Conservation (phyloP, 2,329 filamentous ascomycete species). For the Xylariales sp. region DNA sequence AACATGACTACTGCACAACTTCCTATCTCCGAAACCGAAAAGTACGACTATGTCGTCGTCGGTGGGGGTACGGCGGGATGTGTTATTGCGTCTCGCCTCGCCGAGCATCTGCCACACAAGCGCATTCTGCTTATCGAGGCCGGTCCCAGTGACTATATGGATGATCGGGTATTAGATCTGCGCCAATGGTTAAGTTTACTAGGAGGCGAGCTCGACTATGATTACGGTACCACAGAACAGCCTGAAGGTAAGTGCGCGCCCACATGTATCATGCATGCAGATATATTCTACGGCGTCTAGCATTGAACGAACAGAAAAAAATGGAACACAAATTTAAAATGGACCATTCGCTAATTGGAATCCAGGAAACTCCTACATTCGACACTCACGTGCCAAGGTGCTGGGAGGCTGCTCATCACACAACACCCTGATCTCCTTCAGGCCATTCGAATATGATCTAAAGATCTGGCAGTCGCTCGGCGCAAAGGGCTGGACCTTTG, state of each 20-base stretch:
- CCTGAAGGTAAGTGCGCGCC: constrained; percentile 54
- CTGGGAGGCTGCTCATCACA: constrained; percentile 89
- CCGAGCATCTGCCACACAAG: constrained; percentile 79
- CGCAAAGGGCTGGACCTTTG: constrained; percentile 82
- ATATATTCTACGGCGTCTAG: too few species aligned
- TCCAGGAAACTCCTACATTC: constrained; percentile 81
- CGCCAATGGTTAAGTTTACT: constrained; percentile 84
- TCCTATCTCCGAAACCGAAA: constrained; percentile 57
- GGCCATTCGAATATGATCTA: constrained; percentile 85
- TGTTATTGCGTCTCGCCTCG: constrained; percentile 74
- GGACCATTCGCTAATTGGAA: constrained; percentile 19
- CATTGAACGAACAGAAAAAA: too few species aligned
- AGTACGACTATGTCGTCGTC: constrained; percentile 81
- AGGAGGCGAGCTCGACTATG: constrained; percentile 85
- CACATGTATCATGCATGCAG: background rate
- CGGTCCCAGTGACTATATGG: constrained; percentile 83
- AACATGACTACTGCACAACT: constrained; percentile 60
- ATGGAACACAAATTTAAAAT: too few species aligned
- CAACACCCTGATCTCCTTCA: constrained; percentile 91
- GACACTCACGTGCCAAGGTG: constrained; percentile 88
- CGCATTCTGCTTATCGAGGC: constrained; percentile 81
- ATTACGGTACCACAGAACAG: constrained; percentile 86
- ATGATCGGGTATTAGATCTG: constrained; percentile 80
- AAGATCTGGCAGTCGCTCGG: constrained; percentile 79
- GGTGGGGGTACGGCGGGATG: constrained; percentile 84